These are phyloP conservation scores for Flammula alnicola DNA, from an alignment of 1,284 basidiomycete species.

Conservation along the genomic window DNA sequence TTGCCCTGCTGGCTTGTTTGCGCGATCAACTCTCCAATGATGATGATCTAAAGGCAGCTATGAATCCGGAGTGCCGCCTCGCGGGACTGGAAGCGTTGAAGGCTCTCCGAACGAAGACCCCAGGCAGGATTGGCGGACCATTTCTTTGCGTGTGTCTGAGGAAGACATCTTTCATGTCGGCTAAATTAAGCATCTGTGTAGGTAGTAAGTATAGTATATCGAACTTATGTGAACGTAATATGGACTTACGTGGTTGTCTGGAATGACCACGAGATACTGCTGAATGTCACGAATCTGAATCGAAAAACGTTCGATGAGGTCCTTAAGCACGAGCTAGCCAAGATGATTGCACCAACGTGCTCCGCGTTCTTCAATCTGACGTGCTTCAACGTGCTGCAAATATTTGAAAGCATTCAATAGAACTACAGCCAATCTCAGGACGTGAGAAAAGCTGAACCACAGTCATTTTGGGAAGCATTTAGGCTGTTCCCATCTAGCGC, in stretches of 20 bases:
- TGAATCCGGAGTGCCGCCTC: slow-evolving; percentile 33
- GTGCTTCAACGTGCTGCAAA: no score
- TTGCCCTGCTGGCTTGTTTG: slow-evolving; percentile 33
- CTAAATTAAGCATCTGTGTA: not conserved
- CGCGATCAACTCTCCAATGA: slow-evolving; percentile 36
- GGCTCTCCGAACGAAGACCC: slow-evolving; percentile 22
- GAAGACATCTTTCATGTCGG: not conserved
- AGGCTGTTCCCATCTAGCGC: no score
- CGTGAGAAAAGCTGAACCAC: no score
- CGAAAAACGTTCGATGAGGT: no score
- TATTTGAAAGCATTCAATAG: no score
- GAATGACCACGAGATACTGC: not conserved
- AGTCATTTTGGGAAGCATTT: no score
- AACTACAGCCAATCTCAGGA: no score
- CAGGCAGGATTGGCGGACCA: slow-evolving; percentile 35
- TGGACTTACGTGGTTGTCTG: no score
- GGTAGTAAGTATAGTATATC: not conserved
- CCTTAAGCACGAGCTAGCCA: no score
- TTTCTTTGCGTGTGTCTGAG: slow-evolving; percentile 33
- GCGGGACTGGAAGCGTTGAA: slow-evolving; percentile 34
- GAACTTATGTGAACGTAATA: no score
- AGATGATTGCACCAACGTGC: no score
- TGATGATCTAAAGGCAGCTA: slow-evolving; percentile 30
- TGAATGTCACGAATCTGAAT: not conserved
- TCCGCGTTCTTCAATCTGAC: no score